Evolutionary conservation across 345 rosid genomes (phyloP), one percentile per base, ranked within the genome.

Genomic region (Ceriops tagal): DNA sequence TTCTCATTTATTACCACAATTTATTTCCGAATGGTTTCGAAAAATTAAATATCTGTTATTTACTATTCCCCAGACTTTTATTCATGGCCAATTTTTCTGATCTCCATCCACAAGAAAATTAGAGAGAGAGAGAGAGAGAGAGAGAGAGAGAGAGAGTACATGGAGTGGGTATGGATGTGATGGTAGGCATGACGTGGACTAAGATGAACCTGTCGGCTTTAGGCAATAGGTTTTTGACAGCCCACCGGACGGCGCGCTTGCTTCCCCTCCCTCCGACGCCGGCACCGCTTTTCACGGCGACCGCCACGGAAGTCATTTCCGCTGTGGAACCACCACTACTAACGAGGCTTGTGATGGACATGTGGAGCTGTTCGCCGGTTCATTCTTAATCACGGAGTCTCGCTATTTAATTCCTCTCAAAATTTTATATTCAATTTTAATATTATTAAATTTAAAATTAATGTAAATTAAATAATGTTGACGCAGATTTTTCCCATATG

Each of bases 161-260:
- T 20, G 96, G 98, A 70, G 93, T 83, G 49, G 97, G 91, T 20
- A 93, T 71, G 57, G 69, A 73, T 49, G 88, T 82, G 81, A 89
- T 62, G 58, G 76, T 46, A 67, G 91, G 92, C 76, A 91, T 86
- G 71, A 91, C 89, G 72, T 93, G 89, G 79, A 93, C 90, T 35
- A 91, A 77, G 76, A 85, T 69, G 67, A 93, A 78, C n/a, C 86
- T 86, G 43, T 82, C 81, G 55, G 87, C 81, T 66, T 61, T 47
- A 1, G 85, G 78, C 57, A 78, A 53, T 70, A 88, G 77, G 58
- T 85, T 84, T 70, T 91, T 86, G 24, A 74, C 80, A 5, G 92
- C 88, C 98, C 96, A 93, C 7, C 85, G 87, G 76, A 88, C 85
- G 59, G 96, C 93, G 27, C 97, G 91, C 47, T 81, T 78, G 78